A percentile compares a stretch with the other conserved stretches of the same genome.
phyloP scores from a whole-genome alignment of 257 asterid species.

The Nicotiana knightiana region DNA sequence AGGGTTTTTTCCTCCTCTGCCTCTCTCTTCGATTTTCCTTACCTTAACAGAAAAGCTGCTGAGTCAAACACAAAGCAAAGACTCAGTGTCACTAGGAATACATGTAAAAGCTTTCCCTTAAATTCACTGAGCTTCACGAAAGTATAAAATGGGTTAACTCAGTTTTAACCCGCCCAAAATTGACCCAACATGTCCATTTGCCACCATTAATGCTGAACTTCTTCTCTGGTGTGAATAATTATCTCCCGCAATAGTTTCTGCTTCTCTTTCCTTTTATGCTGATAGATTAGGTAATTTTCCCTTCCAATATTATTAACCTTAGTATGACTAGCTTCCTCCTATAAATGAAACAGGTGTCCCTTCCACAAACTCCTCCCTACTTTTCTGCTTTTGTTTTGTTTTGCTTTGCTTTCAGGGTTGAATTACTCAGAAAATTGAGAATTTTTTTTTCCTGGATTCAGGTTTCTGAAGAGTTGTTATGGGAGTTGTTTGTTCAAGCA shows the following conservation, averaged over 20 bases:
- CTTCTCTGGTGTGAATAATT: background rate
- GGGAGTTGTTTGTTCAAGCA: constrained; percentile 97
- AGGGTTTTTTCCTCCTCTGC: background rate
- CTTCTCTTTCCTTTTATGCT: background rate
- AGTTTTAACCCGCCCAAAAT: background rate
- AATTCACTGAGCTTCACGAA: background rate
- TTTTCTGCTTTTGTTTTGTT: background rate
- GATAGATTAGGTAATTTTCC: background rate
- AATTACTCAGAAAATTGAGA: background rate
- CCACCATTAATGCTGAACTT: background rate
- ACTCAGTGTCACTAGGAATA: background rate
- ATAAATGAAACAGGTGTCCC: background rate
- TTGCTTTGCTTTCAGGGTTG: background rate
- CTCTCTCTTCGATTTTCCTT: background rate
- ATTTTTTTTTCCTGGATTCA: background rate
- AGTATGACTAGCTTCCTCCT: background rate
- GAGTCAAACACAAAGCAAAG: background rate
- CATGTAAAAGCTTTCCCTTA: background rate
- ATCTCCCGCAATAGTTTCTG: background rate
- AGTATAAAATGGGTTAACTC: background rate
- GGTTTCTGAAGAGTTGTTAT: constrained; percentile 64
- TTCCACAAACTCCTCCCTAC: background rate
- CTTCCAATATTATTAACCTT: background rate
- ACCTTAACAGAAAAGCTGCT: background rate
- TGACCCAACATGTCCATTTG: background rate